These are phyloP conservation scores for Solanum tacnaense DNA, from an alignment of 257 asterid genomes.

Conservation along the genomic window DNA sequence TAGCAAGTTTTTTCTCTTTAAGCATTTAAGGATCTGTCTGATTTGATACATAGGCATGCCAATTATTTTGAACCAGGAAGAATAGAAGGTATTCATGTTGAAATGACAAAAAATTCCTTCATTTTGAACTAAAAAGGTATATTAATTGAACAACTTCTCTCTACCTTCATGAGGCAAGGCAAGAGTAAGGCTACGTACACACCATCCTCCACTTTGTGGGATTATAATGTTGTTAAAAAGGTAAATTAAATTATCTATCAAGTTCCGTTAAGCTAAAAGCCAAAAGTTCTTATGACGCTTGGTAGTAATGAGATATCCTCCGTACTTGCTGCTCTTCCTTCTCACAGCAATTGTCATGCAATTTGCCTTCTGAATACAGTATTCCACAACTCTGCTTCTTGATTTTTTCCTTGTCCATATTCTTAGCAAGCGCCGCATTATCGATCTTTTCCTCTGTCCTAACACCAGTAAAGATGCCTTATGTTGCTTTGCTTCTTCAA, in stretches of 20 bases:
- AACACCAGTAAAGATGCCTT: constrained; percentile 53
- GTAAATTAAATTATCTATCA: neutral
- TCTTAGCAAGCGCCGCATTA: constrained; percentile 45
- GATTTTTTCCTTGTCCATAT: constrained; percentile 31
- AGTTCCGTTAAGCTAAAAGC: constrained; percentile 53
- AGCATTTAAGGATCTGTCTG: neutral
- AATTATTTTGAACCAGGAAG: neutral
- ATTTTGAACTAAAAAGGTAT: neutral
- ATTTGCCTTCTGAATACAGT: constrained; percentile 67
- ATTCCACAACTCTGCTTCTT: constrained; percentile 32
- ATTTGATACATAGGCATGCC: neutral
- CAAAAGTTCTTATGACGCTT: constrained; percentile 87
- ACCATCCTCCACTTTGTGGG: neutral
- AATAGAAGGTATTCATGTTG: neutral
- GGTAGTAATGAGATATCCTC: constrained; percentile 86
- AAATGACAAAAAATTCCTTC: neutral
- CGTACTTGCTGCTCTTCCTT: constrained; percentile 53
- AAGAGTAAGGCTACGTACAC: neutral
- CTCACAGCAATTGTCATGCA: constrained; percentile 91
- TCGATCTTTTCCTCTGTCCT: constrained; percentile 51
- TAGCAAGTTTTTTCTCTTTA: neutral
- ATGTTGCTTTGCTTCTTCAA: constrained; percentile 48
- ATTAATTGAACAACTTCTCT: neutral
- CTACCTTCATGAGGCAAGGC: neutral
- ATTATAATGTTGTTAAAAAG: neutral